These are phyloP conservation scores for Aurantiochytrium sp. DNA, from an alignment of 108 stramenopile genomes.

Conservation along the genomic window DNA sequence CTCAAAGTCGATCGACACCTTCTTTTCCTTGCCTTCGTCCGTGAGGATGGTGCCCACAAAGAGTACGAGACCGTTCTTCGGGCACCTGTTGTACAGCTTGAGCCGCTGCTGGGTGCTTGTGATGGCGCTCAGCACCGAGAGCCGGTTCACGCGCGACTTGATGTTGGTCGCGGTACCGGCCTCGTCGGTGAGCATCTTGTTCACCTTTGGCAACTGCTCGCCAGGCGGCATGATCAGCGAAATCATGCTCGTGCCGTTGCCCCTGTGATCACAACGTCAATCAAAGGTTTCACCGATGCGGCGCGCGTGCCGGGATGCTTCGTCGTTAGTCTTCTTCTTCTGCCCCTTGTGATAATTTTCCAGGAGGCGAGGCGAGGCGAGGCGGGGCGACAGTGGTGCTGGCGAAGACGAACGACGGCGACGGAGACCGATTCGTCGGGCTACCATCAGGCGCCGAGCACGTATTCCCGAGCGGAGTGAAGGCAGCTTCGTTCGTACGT, in stretches of 20 bases:
- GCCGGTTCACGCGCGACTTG: slow-evolving; percentile 92
- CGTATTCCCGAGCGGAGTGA: too few species aligned
- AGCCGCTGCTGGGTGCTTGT: slow-evolving; percentile 96
- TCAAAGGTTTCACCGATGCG: too few species aligned
- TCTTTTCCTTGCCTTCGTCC: slow-evolving; percentile 96
- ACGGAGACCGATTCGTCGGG: too few species aligned
- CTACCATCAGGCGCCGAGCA: too few species aligned
- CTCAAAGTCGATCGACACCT: slow-evolving; percentile 96
- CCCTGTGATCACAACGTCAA: slow-evolving; percentile 41
- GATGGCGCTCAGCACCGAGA: slow-evolving; percentile 93
- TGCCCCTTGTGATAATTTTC: too few species aligned
- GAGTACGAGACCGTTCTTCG: slow-evolving; percentile 89
- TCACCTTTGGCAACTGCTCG: slow-evolving; percentile 80
- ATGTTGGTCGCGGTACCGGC: slow-evolving; percentile 99
- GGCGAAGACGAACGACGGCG: too few species aligned
- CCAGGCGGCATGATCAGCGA: slow-evolving; percentile 94
- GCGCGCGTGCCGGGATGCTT: too few species aligned
- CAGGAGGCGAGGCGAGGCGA: too few species aligned
- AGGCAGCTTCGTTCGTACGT: too few species aligned
- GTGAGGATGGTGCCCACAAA: slow-evolving; percentile 97
- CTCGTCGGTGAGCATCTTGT: slow-evolving; percentile 96
- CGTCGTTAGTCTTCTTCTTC: too few species aligned
- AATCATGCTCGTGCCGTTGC: slow-evolving; percentile 99
- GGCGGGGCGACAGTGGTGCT: too few species aligned
- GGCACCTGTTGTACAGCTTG: slow-evolving; percentile 92